phyloP scores from a whole-genome alignment of 129 eudicot species.

The Saussurea involucrata region DNA sequence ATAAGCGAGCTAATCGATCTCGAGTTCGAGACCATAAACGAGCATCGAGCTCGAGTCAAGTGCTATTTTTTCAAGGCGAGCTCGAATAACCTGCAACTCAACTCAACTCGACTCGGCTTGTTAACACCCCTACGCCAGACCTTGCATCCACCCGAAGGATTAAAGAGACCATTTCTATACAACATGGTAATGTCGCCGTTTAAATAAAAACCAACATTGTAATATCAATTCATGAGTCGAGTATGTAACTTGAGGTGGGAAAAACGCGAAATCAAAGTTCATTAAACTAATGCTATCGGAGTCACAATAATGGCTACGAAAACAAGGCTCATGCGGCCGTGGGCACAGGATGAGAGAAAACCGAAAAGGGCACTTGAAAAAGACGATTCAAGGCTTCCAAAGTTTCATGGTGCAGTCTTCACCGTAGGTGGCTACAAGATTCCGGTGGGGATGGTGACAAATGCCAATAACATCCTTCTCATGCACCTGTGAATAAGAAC shows the following conservation, averaged over 20 bases:
- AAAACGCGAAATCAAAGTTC: background rate
- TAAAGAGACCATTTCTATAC: background rate
- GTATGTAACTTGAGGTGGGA: background rate
- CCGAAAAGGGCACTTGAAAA: background rate
- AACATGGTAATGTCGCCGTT: background rate
- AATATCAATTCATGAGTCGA: background rate
- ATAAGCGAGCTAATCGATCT: no score
- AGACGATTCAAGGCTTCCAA: constrained; percentile 78
- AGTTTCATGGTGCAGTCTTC: constrained; percentile 96
- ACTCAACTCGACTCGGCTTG: no score
- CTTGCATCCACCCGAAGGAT: background rate
- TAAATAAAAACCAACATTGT: background rate
- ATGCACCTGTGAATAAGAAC: constrained; percentile 57
- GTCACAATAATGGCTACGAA: background rate
- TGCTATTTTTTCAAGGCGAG: no score
- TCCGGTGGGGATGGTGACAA: constrained; percentile 91
- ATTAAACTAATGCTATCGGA: background rate
- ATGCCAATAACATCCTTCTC: constrained; percentile 96
- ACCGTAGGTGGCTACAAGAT: constrained; percentile 83
- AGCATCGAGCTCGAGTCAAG: no score
- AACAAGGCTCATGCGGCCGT: background rate
- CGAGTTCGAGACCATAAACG: no score
- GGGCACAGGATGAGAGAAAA: background rate
- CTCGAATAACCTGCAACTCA: no score
- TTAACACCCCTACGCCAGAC: no score